Base-by-base conservation (phyloP, 1,284 basidiomycete species). In the Chalciporus piperatoides region DNA sequence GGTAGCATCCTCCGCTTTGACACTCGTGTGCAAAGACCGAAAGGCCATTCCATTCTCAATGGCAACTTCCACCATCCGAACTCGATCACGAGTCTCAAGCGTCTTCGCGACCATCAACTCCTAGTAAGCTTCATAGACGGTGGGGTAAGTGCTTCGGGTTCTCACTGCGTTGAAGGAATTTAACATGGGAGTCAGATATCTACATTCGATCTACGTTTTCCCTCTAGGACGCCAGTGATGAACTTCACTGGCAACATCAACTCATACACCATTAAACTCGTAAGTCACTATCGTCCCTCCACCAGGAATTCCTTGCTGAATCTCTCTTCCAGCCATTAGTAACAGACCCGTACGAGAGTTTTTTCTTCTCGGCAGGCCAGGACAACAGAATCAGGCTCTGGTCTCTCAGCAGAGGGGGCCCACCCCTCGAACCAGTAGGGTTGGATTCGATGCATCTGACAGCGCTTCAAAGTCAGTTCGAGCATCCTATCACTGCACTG, bases 321-420 rank as follows among this genome's bases (percentile, higher is more conserved):
- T 17, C 23, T 43, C 37, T 17, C 44, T 45, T 53, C 12, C 54
- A 88, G 86, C 84, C 86, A 8, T 69, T 86, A 14, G 68, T 75
- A 0, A 62, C 79, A 10, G 84, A 87, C 53, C 75, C 79, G 0
- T 65, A 68, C 2, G 77, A 86, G 49, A 74, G 82, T 41, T 82
- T 86, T 54, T 59, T 93, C 12, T 91, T 91, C 58, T 82, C 82
- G 4, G 84, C 82, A 0, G 89, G 88, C 3, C 76, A 82, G 62
- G 80, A 85, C 71, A 59, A 74, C 57, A 67, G 76, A 56, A 71
- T 88, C 64, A 74, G 83, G 23, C 76, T 74, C 1, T 90, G 86
- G 86, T 84, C 83, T 3, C 60, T 89, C 6, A 71, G 64, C 6
- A 77, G 74, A 4, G 86, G 84, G 6, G 64, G 67, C 2, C 32